These are phyloP conservation scores for Rutstroemia sp. DNA, from an alignment of 2,329 filamentous ascomycete species.

Conservation along the genomic window DNA sequence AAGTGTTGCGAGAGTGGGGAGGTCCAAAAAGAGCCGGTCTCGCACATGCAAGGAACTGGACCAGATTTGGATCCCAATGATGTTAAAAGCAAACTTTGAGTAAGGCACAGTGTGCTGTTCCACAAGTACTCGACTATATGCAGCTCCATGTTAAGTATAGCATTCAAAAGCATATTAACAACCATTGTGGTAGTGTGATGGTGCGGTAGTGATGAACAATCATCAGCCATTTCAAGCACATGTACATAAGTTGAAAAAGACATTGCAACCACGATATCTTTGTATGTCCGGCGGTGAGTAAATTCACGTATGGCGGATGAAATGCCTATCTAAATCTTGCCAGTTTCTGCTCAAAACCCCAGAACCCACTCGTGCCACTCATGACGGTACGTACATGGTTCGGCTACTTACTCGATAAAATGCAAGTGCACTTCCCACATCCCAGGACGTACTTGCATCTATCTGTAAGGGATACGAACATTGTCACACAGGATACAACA, in stretches of 20 bases:
- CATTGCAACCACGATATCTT: no score
- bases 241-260: no score
- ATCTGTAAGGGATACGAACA: background rate
- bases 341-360: background rate
- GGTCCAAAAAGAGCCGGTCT: slow-evolving; percentile 14
- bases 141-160: no score
- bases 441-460: background rate
- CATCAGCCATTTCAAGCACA: no score
- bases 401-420: background rate
- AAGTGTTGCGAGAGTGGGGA: slow-evolving; percentile 18
- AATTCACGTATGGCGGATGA: background rate
- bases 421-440: background rate
- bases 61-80: slow-evolving; percentile 17
- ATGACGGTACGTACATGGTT: background rate
- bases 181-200: no score
- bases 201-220: no score
- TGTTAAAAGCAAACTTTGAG: background rate
- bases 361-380: background rate
- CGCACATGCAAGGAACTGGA: slow-evolving; percentile 19
- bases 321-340: no score
- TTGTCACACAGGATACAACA: background rate
- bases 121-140: no score
- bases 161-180: no score
- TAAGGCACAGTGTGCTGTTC: no score
- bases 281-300: background rate